Evolutionary conservation across 2,329 filamentous ascomycete genomes (phyloP), one percentile per base, ranked within the genome.

Genomic region (Fusarium kyushuense): DNA sequence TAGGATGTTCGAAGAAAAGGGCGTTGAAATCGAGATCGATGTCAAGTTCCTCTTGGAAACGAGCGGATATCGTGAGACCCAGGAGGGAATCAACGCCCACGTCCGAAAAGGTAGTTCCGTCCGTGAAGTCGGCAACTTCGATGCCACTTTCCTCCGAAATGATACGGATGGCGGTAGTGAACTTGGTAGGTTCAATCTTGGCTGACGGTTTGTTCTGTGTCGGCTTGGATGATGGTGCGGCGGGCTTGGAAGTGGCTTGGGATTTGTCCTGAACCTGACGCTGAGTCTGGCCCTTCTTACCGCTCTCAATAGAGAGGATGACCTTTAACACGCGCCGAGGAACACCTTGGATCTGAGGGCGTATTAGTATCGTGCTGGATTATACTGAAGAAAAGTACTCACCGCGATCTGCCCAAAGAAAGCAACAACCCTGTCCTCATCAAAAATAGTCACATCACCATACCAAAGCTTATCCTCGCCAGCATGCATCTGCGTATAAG

Each of bases 71-170:
- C 8, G 85, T 87, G 23, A 90, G 77, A 2, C 85, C 82, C 79
- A 89, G 86, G n/a, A 90, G 80, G 2, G 87, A 89, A 72, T 90
- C 87, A 17, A 88, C 84, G 25, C 87, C 87, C 4, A 89, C 79
- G 63, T 89, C 86, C 5, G 81, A 77, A 71, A 89, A 88, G 45
- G 80, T 82, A 14, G 86, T 84, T 65, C 85, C 84, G 69, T 89
- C 85, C 2, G 80, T 84, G 4, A 89, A 78, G 71, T 89, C 86
- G 46, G 63, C 42, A 2, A 67, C 14, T 2, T 67, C 67, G 4
- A 72, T 48, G 0, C 69, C 69, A 6, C 69, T 72, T n/a, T 72
- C 69, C 6, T 72, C 69, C 0, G 69, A 63, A 17, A 72, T 71
- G 23, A 72, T 72, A 0, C 46, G 29, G 0, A 72, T 21, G 1